A percentile compares a stretch with the other conserved stretches of the same genome.
Evolutionary conservation across 805 yeast species (phyloP).

Genomic region (Teunomyces panamensis): DNA sequence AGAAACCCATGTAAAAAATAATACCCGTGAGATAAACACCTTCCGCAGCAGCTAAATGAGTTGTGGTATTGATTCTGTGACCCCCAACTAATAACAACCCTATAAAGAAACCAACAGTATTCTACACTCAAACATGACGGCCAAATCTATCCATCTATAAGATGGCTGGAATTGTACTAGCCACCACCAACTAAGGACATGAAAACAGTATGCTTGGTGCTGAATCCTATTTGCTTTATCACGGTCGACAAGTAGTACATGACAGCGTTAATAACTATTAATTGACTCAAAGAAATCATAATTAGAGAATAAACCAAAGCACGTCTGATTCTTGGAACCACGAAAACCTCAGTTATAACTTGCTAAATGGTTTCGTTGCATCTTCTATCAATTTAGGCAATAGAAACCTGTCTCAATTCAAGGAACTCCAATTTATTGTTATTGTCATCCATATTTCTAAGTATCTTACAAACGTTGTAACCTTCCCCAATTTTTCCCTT

Average conservation of each 20-base stretch:
- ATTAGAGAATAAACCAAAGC: constrained; percentile 55
- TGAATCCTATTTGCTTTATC: constrained; percentile 55
- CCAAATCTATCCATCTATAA: constrained; percentile 57
- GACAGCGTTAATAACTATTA: constrained; percentile 67
- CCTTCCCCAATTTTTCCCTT: constrained; percentile 53
- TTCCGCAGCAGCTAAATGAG: constrained; percentile 45
- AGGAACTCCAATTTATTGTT: constrained; percentile 51
- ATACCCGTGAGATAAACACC: constrained; percentile 64
- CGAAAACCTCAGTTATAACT: constrained; percentile 50
- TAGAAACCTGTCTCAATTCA: constrained; percentile 54
- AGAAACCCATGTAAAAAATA: constrained; percentile 61
- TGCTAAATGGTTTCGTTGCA: constrained; percentile 33
- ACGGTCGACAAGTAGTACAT: constrained; percentile 63
- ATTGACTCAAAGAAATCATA: constrained; percentile 60
- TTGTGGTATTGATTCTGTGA: constrained; percentile 39
- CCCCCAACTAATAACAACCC: constrained; percentile 64
- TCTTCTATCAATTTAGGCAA: constrained; percentile 42
- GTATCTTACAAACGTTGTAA: constrained; percentile 52
- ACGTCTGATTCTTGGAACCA: constrained; percentile 57
- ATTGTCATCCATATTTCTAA: constrained; percentile 46
- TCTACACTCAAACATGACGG: constrained; percentile 58
- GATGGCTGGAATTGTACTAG: constrained; percentile 66
- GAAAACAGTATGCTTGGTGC: constrained; percentile 49
- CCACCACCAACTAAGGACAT: constrained; percentile 74
- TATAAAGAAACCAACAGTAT: constrained; percentile 54